Conservation (phyloP, 768 basidiomycete species). For the Boletus rufocinnamomeus region DNA sequence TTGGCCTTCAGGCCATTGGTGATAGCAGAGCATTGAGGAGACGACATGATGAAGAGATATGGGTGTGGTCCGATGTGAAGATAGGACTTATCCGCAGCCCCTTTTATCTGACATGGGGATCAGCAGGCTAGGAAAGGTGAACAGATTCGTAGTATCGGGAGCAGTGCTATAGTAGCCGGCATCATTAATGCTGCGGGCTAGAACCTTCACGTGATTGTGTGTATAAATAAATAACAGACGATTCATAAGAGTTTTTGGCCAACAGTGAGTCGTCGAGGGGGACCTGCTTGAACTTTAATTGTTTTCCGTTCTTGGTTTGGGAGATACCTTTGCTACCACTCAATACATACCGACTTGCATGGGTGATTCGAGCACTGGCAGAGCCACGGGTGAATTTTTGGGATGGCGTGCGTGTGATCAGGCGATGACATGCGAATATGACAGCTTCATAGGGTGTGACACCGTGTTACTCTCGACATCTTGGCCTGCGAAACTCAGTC, state of each 20-base stretch:
- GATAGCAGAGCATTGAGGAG: constrained; percentile 55
- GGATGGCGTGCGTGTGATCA: too few species aligned
- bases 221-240: too few species aligned
- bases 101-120: constrained; percentile 17
- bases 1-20: constrained; percentile 48
- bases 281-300: background rate
- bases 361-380: too few species aligned
- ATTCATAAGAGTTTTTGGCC: too few species aligned
- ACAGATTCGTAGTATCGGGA: constrained; percentile 11
- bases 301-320: too few species aligned
- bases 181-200: background rate
- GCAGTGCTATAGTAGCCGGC: background rate
- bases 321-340: too few species aligned
- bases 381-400: background rate
- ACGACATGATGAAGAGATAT: constrained; percentile 52
- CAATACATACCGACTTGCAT: background rate
- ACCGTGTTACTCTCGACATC: too few species aligned
- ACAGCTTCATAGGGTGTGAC: too few species aligned
- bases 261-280: background rate
- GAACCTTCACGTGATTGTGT: background rate
- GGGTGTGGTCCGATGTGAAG: constrained; percentile 8
- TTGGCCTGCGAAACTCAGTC: too few species aligned
- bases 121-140: constrained; percentile 17
- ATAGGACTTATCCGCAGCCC: background rate
- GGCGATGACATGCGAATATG: too few species aligned